Evolutionary conservation across 2,329 filamentous ascomycete species (phyloP), one percentile per base, ranked within the genome.

Genomic region (Hansfordia pulvinata): DNA sequence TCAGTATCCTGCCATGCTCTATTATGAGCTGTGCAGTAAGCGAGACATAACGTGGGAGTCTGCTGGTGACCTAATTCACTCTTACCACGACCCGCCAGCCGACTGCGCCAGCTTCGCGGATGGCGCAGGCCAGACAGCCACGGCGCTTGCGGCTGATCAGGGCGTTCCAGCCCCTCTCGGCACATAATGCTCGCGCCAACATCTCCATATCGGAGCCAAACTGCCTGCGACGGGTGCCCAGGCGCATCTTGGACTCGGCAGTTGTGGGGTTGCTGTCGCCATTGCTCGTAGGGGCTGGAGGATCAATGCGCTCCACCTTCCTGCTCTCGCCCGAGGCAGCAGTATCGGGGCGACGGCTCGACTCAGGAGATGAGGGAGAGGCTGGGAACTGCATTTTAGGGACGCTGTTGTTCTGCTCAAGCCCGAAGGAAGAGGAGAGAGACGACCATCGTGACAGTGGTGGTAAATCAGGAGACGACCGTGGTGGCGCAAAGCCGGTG

Each of bases 131-230:
- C 19, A 86, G 49, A 43, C 81, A 88, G 1, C 76, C 78, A 33
- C 77, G 61, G 36, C 70, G 67, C 20, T 64, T 59, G 27, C 76
- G 61, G 33, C 75, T 80, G 35, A 86, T 62, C 11, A 86, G 46
- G 13, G 80, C 79, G 44, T 84, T 78, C 62, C 75, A 76, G 3
- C 80, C 80, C 37, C 66, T 71, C 42, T 81, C 72, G 1, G 79
- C 75, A 44, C 81, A 86, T 37, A 82, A 61, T 2, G 79, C 78
- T 25, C 80, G 60, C 2, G 75, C 76, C 27, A 86, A 52, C 7
- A 85, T 63, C 49, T 84, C 77, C 43, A 79, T 57, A 39, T 76
- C 72, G 9, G 69, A 76, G 2, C 68, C 68, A 30, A 69, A 69
- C 20, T 72, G 66, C 14, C 73, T 56, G 32, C 63, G 56, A 15